Conservation (phyloP, 2,329 filamentous ascomycete genomes). For the Diaporthe batatas region DNA sequence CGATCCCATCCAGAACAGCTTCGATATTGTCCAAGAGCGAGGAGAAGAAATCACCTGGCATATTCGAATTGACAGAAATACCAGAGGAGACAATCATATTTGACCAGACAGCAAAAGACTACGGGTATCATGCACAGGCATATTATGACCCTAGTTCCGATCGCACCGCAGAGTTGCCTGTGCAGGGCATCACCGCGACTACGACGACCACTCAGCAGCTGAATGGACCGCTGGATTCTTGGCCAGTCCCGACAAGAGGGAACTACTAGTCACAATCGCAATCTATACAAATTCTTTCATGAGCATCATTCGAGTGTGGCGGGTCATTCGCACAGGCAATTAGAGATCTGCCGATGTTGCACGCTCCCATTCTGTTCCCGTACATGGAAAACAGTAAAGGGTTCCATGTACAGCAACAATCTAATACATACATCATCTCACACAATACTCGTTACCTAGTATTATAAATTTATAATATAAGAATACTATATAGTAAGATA, state of each 20-base stretch:
- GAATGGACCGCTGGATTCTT: constrained; percentile 25
- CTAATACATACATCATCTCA: too few relatives aligned
- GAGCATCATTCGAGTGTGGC: too few relatives aligned
- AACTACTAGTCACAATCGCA: not conserved
- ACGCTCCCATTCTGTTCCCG: not conserved
- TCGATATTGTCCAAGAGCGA: constrained; percentile 39
- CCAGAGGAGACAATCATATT: constrained; percentile 31
- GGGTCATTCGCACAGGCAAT: not conserved
- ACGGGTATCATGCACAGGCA: constrained; percentile 35
- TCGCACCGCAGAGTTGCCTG: constrained; percentile 12
- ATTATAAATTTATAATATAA: too few relatives aligned
- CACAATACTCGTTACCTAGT: too few relatives aligned
- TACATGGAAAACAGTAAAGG: not conserved
- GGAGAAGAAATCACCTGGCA: constrained; percentile 33
- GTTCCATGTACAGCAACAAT: too few relatives aligned
- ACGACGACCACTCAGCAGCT: constrained; percentile 24
- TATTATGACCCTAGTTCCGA: constrained; percentile 34
- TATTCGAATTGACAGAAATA: constrained; percentile 38
- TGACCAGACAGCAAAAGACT: not conserved
- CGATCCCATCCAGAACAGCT: not conserved
- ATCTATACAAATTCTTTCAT: not conserved
- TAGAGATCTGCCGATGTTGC: too few relatives aligned
- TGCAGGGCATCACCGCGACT: constrained; percentile 27
- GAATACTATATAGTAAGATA: too few relatives aligned
- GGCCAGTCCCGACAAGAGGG: constrained; percentile 12